Percentiles rank a stretch among this genome's conserved stretches.
phyloP scores from a whole-genome alignment of 441 rosid genomes.

The Macaranga tanarius region DNA sequence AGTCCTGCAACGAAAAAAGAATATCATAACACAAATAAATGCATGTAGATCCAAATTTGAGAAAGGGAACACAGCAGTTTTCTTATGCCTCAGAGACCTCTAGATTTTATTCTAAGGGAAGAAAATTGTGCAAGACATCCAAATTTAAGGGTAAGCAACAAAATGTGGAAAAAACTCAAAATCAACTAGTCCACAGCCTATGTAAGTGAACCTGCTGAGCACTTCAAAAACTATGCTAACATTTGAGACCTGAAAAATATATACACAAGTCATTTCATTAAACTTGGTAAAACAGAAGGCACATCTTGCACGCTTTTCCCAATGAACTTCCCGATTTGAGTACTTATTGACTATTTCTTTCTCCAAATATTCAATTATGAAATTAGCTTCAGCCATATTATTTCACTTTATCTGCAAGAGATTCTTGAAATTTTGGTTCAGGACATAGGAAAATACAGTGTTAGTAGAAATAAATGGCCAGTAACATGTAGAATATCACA shows the following conservation, averaged over 20 bases:
- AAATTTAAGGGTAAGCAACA: background rate
- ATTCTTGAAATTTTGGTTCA: background rate
- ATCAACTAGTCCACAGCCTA: background rate
- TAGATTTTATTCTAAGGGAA: background rate
- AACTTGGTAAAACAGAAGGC: background rate
- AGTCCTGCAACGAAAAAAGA: slow-evolving; percentile 29
- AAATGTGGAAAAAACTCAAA: background rate
- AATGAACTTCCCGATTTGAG: too few relatives aligned
- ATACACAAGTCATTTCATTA: background rate
- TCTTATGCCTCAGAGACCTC: background rate
- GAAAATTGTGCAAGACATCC: background rate
- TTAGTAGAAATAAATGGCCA: background rate
- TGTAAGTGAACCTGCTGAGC: background rate
- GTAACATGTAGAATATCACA: background rate
- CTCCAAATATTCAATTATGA: background rate
- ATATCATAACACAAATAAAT: background rate
- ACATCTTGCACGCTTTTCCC: background rate
- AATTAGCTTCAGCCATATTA: background rate
- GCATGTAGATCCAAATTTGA: background rate
- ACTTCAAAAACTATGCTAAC: background rate
- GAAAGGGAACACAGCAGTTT: background rate
- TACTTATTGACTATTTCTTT: background rate
- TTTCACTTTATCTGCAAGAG: background rate
- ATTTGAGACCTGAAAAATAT: background rate
- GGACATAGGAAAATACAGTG: background rate